phyloP scores from a whole-genome alignment of 176 grass and related monocot species.

The Tillandsia leiboldiana region DNA sequence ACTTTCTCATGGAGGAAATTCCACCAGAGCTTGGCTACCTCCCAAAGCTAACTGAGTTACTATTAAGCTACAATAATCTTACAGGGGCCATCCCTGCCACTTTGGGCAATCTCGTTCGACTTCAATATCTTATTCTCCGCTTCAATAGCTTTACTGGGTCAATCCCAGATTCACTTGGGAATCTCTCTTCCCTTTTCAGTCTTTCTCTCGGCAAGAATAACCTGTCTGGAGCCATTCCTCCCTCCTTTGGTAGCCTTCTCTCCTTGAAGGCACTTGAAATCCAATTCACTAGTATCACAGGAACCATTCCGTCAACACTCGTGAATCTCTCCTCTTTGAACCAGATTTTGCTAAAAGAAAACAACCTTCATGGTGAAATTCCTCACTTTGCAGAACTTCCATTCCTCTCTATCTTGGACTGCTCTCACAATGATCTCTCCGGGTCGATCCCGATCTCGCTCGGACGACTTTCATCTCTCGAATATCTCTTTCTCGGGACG shows the following conservation, averaged over 20 bases:
- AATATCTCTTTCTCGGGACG: not conserved
- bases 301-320: not conserved
- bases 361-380: no score
- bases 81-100: conserved; percentile 3
- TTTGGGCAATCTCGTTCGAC: conserved; percentile 25
- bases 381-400: no score
- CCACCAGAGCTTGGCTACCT: conserved; percentile 22
- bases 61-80: not conserved
- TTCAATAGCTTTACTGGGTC: conserved; percentile 13
- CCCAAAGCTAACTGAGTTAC: not conserved
- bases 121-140: not conserved
- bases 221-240: conserved; percentile 27
- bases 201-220: no score
- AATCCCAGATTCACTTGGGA: not conserved
- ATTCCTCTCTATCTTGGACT: no score
- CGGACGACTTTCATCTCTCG: not conserved
- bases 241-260: conserved; percentile 18
- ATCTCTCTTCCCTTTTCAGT: not conserved
- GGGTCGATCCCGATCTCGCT: conserved; percentile 5
- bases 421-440: not conserved
- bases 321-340: not conserved
- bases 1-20: conserved; percentile 20
- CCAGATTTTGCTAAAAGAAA: no score
- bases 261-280: not conserved
- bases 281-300: not conserved